Evolutionary conservation across 75 land plant species (phyloP).

Genomic region (Pinus albicaulis): DNA sequence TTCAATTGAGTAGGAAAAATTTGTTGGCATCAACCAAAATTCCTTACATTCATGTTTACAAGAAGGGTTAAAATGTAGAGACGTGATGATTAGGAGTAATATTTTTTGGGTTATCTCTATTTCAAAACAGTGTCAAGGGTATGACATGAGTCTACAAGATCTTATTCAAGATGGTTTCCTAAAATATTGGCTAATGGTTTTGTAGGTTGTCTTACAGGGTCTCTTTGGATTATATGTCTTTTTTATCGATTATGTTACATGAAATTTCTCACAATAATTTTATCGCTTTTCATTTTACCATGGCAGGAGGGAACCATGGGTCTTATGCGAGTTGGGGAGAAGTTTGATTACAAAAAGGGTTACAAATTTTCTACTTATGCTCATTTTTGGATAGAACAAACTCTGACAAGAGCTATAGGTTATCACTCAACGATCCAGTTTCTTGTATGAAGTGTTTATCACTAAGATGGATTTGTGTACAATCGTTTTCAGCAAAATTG

Average conservation of each 20-base stretch:
- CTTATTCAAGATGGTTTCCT: constrained; percentile 55
- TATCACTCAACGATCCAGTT: constrained; percentile 63
- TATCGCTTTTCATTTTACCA: background rate
- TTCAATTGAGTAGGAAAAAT: constrained; percentile 74
- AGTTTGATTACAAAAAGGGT: constrained; percentile 57
- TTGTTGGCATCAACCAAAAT: constrained; percentile 44
- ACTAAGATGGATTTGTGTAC: background rate
- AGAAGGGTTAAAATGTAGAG: constrained; percentile 41
- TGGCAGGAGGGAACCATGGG: constrained; percentile 73
- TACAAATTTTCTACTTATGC: constrained; percentile 77
- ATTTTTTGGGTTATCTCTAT: constrained; percentile 75
- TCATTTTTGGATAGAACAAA: constrained; percentile 76
- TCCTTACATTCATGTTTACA: constrained; percentile 39
- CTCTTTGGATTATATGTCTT: background rate
- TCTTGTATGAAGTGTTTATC: constrained; percentile 32
- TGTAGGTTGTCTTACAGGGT: background rate
- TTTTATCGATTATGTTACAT: background rate
- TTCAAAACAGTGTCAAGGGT: constrained; percentile 71
- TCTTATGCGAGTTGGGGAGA: constrained; percentile 66
- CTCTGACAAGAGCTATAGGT: constrained; percentile 49
- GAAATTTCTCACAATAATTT: background rate
- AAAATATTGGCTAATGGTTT: background rate
- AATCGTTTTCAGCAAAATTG: background rate
- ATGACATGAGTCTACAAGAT: constrained; percentile 65
- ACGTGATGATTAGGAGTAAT: constrained; percentile 70